Evolutionary conservation across 208 protist species (phyloP), one percentile per base, ranked within the genome.

Genomic region (Leishmania braziliensis): DNA sequence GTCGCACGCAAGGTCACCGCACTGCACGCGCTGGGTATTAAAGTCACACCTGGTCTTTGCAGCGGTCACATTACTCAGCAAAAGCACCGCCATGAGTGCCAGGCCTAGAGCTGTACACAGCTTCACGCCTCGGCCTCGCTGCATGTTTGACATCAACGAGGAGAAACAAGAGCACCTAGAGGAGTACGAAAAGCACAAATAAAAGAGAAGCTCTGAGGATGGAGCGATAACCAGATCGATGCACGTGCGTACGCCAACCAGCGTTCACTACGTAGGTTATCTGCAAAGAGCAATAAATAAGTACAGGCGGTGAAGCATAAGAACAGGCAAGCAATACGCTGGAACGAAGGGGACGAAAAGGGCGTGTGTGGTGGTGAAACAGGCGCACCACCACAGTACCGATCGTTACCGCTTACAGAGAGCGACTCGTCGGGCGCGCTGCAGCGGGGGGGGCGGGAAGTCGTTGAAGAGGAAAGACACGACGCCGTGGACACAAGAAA

Each of bases 11-110:
- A 90, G 62, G 54, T 93, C 84, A 8, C 92, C 92, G 77, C 92
- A 95, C 80, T 95, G 86, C 33, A 93, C 82, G 14, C 90, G 88
- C 81, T 95, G 92, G n/a, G 92, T 93, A 18, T 48, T 81, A 70
- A 85, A 92, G 26, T 68, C 80, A 20, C 92, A 95, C 54, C 56
- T 79, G 50, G 81, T 82, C 53, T 50, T 82, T 51, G 56, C 75
- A n/a, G 68, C 81, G 60, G 80, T 77, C 36, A 63, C 63, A 33
- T 68, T 20, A 63, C 51, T 69, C 50, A 70, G 4, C 58, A 63
- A 29, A 10, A 80, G 72, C 23, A 62, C 50, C 56, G 66, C 65
- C 46, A 82, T 29, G 29, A 89, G 12, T 2, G 48, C 70, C 36
- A 73, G 56, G 54, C 8, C 56, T 29, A 78, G n/a, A 72, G 56